These are phyloP conservation scores for Plasmodium ovale DNA, from an alignment of 169 alveolate species.

Conservation along the genomic window DNA sequence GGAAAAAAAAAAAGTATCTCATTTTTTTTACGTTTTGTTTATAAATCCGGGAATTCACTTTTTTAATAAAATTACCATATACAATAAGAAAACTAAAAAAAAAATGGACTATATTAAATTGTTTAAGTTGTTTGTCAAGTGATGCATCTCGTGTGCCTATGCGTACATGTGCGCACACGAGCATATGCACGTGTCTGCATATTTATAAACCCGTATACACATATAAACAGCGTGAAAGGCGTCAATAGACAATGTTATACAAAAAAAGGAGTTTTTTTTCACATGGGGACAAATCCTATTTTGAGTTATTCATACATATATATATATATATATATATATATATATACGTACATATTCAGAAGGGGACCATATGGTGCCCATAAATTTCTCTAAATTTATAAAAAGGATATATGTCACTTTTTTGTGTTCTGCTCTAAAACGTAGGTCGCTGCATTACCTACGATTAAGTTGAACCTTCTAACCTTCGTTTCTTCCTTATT, in stretches of 20 bases:
- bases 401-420: constrained; percentile 36
- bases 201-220: background rate
- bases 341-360: constrained; percentile 3
- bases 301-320: too few species aligned
- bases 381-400: too few species aligned
- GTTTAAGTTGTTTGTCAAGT: constrained; percentile 58
- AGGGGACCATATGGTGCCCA: background rate
- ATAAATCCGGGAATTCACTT: constrained; percentile 71
- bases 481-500: constrained; percentile 74
- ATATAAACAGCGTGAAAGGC: background rate
- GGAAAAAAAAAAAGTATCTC: constrained; percentile 44
- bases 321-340: constrained; percentile 1
- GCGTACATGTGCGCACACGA: constrained; percentile 1
- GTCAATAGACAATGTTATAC: background rate
- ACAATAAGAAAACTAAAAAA: constrained; percentile 50
- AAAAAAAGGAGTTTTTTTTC: background rate
- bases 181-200: constrained; percentile 1
- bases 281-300: too few species aligned
- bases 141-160: background rate
- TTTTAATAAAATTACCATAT: constrained; percentile 72
- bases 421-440: constrained; percentile 53
- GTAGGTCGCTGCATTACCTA: constrained; percentile 73
- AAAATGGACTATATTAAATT: constrained; percentile 46
- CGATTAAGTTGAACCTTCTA: constrained; percentile 58
- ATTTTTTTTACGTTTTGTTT: constrained; percentile 71